These are phyloP conservation scores for Aureobasidium mangrovei DNA, from an alignment of 2,329 filamentous ascomycete species.

Conservation along the genomic window DNA sequence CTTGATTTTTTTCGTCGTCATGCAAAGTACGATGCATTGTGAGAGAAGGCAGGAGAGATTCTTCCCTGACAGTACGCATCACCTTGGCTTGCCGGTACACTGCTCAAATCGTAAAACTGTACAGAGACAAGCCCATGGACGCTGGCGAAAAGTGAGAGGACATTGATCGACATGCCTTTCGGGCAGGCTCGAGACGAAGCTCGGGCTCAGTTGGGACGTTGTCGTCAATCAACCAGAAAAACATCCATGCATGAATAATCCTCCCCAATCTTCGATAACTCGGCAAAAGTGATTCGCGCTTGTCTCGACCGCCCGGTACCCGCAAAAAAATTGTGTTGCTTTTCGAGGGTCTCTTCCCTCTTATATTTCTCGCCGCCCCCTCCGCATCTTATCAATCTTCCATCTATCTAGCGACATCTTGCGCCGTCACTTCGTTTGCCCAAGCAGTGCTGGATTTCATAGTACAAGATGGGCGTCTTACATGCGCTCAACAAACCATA, in stretches of 20 bases:
- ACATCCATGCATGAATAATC: not conserved
- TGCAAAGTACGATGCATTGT: too few relatives aligned
- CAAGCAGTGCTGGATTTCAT: not conserved
- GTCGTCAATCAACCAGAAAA: not conserved
- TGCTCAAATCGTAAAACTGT: too few relatives aligned
- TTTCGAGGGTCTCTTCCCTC: not conserved
- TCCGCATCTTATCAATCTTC: not conserved
- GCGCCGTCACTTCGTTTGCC: not conserved
- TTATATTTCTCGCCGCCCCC: not conserved
- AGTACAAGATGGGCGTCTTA: slow-evolving; percentile 10
- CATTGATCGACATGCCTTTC: not conserved
- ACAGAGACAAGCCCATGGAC: too few relatives aligned
- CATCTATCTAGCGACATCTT: not conserved
- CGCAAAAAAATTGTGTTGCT: not conserved
- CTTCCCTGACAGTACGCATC: too few relatives aligned
- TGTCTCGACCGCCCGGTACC: slow-evolving; percentile 1
- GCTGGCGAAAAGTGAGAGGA: too few relatives aligned
- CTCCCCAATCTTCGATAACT: not conserved
- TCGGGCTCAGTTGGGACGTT: not conserved
- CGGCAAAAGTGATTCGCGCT: not conserved
- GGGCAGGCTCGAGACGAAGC: not conserved
- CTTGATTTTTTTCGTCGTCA: not conserved
- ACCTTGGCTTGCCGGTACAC: too few relatives aligned
- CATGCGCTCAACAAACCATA: slow-evolving; percentile 1
- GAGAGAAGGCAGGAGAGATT: too few relatives aligned